phyloP scores from a whole-genome alignment of 495 filamentous ascomycete genomes.

The Hyaloscypha bicolor region DNA sequence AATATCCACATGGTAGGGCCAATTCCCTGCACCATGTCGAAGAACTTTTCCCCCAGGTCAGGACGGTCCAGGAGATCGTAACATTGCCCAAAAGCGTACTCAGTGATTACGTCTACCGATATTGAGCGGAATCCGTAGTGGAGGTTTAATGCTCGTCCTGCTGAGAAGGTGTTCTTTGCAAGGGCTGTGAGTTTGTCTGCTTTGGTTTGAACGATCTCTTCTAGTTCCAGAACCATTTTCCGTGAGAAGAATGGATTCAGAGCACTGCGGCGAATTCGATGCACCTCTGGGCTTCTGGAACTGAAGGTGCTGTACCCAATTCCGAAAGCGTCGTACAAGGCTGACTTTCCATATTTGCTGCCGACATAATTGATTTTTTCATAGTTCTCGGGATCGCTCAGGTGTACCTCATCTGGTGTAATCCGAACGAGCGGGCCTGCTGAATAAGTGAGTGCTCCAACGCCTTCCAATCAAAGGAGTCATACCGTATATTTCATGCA shows the following conservation, averaged over 20 bases:
- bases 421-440: conserved; percentile 50
- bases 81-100: conserved; percentile 42
- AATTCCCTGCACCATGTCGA: conserved; percentile 28
- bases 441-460: background rate
- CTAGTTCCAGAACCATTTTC: conserved; percentile 37
- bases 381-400: conserved; percentile 45
- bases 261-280: conserved; percentile 37
- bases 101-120: conserved; percentile 44
- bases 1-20: conserved; percentile 26
- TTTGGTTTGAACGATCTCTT: conserved; percentile 35
- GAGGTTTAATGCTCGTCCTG: conserved; percentile 30
- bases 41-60: conserved; percentile 31
- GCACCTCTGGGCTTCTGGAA: conserved; percentile 35
- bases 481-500: conserved; percentile 51
- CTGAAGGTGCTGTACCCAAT: conserved; percentile 27
- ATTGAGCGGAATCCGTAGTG: conserved; percentile 37
- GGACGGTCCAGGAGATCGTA: conserved; percentile 31
- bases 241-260: conserved; percentile 49
- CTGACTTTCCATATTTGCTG: conserved; percentile 22
- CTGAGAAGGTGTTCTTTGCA: conserved; percentile 13
- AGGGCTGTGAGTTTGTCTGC: conserved; percentile 19
- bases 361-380: conserved; percentile 23
- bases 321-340: conserved; percentile 15
- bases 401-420: conserved; percentile 51
- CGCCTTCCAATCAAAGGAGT: no score